Base-by-base conservation (phyloP, 257 asterid species). In the Verbascum thapsus region DNA sequence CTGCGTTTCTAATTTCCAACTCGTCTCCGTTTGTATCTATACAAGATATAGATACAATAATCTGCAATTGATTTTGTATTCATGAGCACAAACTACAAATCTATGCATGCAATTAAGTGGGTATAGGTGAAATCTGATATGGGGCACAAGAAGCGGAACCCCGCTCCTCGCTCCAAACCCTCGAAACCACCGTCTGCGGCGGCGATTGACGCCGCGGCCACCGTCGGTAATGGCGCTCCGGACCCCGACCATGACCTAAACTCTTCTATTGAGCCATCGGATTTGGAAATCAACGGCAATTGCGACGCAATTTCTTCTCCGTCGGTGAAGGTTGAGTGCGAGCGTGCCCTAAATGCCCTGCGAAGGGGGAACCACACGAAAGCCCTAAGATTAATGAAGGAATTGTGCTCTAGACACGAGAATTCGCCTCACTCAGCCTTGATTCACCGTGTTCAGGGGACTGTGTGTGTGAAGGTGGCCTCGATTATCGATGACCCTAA, bases 311-410 rank as follows among this genome's bases (percentile, higher is more conserved):
- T 42, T 47, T 56, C 59, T 56, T 66, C 71, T n/a, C 64, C 74
- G n/a, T n/a, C 76, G 64, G 58, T 87, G 48, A 82, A 74, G 76
- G 53, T 68, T 10, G 89, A 80, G 30, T 87, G 89, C 37, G 89
- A 82, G 68, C 84, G 85, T 22, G 82, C 87, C 47, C 74, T 87
- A 11, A 78, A 81, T 15, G 76, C 85, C 23, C 51, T 87, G 74
- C 85, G 89, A 8, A 74, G 83, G 13, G 92, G 92, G 41, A 87
- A 76, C 76, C 83, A 84, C 73, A 78, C 68, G 12, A 84, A 78
- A 77, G 86, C 95, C 72, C 74, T 87, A 52, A 78, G 85, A 57
- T 53, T 82, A 80, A 84, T 87, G 81, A 87, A 80, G 78, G 95
- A 87, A 51, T 59, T 87, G 78, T 53, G 78, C 45, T 43, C 63